Base-by-base conservation (phyloP, 2,329 filamentous ascomycete species). In the Claviceps sp. region DNA sequence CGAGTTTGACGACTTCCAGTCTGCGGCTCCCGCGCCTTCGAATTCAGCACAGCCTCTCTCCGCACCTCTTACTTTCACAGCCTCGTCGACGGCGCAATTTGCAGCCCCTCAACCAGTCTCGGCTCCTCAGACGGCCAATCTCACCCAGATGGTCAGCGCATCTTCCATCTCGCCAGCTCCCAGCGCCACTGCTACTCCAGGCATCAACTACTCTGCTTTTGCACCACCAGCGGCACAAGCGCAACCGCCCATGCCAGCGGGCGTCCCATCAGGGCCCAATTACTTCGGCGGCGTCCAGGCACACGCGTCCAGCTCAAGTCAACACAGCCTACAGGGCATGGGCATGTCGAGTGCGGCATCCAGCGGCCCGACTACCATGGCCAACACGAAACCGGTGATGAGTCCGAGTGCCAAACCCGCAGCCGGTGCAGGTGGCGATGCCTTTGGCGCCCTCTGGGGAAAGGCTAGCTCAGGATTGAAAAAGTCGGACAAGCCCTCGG, bases 1-100 rank as follows among this genome's bases (percentile, higher is more conserved):
- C 59, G 93, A 96, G 57, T 97, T 97, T 63, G 93, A 97, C 64
- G 93, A 98, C 64, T 97, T 97, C 75, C 89, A 95, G 67, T 95
- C 89, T 20, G 91, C 91, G 14, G 73, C 85, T 2, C 79, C 84
- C 3, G 72, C 80, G 26, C 62, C 73, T 14, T 67, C 68, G n/a
- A 64, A 74, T 11, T 65, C 73, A 18, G 67, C 75, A 57, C 65
- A 68, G 71, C 60, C 76, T 62, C 52, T 78, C 60, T 59, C 75
- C 60, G 58, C 73, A 16, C 69, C 75, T 2, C 65, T 77, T 55
- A 68, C 73, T 51, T 75, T 76, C 16, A 71, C 74, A 5, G 77
- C 74, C 5, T 73, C 81, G 1, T 71, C 72, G 1, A 78, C 75
- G 9, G 72, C 77, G 11, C 86, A 87, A 56, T 89, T 89, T 61